These are phyloP conservation scores for Gastrolobium villosum DNA, from an alignment of 306 rosid species.

Conservation along the genomic window DNA sequence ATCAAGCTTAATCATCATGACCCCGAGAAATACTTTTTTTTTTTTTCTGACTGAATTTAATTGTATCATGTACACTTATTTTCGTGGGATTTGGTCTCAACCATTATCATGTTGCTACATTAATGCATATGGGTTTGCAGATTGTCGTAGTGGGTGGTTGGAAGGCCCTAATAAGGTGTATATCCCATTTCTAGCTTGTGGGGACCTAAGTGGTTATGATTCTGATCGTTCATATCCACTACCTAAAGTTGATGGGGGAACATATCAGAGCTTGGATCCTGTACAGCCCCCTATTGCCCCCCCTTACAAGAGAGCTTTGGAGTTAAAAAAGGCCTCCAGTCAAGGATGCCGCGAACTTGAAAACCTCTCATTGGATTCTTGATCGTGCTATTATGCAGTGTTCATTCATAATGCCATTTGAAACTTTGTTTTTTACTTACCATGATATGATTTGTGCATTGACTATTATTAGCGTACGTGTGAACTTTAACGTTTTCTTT, in stretches of 20 bases:
- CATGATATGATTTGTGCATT: conserved; percentile 32
- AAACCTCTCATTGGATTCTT: conserved; percentile 76
- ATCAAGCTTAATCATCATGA: conserved; percentile 12
- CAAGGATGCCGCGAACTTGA: conserved; percentile 70
- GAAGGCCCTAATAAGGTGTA: conserved; percentile 97
- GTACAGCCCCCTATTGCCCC: conserved; percentile 94
- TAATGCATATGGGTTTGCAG: conserved; percentile 56
- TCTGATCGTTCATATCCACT: conserved; percentile 92
- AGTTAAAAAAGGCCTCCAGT: conserved; percentile 48
- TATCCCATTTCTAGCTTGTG: conserved; percentile 94
- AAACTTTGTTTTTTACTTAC: conserved; percentile 34
- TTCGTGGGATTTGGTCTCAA: conserved; percentile 21
- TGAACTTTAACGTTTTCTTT: conserved; percentile 39
- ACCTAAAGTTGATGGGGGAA: conserved; percentile 83
- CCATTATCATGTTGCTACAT: conserved; percentile 14
- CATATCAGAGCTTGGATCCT: conserved; percentile 87
- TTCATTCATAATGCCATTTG: conserved; percentile 34
- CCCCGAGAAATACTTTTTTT: background rate
- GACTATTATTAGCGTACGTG: conserved; percentile 43
- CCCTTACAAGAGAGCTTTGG: conserved; percentile 59
- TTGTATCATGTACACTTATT: conserved; percentile 10
- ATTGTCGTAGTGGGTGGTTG: conserved; percentile 97
- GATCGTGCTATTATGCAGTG: conserved; percentile 47
- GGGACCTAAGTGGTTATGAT: conserved; percentile 88
- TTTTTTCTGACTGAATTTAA: background rate